These are phyloP conservation scores for Boletus reticuloceps DNA, from an alignment of 768 basidiomycete species.

Conservation along the genomic window DNA sequence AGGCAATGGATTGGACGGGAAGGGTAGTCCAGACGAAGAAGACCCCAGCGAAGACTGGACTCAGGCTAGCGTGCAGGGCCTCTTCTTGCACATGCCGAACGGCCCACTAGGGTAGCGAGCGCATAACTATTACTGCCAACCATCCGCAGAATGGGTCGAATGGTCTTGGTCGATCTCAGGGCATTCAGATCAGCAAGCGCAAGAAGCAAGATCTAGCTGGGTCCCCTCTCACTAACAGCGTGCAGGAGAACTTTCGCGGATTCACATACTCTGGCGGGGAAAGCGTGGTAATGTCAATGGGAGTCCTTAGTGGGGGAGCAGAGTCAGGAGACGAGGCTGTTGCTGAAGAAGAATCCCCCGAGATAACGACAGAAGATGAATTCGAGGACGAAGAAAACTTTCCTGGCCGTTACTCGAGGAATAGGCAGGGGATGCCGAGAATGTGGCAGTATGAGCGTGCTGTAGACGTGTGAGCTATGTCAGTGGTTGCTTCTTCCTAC, in stretches of 20 bases:
- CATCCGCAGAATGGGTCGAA: constrained; percentile 18
- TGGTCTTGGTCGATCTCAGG: constrained; percentile 21
- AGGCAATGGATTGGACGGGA: constrained; percentile 51
- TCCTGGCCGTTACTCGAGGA: constrained; percentile 69
- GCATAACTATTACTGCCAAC: constrained; percentile 12
- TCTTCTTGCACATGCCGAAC: constrained; percentile 58
- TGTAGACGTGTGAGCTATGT: constrained; percentile 9
- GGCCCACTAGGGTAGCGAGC: constrained; percentile 75
- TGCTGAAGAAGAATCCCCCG: constrained; percentile 49
- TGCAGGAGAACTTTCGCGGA: constrained; percentile 95
- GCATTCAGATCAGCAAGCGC: constrained; percentile 53
- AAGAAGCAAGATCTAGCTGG: constrained; percentile 45
- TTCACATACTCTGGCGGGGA: constrained; percentile 87
- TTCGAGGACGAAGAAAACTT: constrained; percentile 61
- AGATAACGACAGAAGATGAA: constrained; percentile 71
- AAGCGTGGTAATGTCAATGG: constrained; percentile 50
- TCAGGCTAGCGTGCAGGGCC: constrained; percentile 30
- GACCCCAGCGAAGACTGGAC: constrained; percentile 68
- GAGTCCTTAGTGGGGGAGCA: constrained; percentile 33
- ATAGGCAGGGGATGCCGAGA: constrained; percentile 44
- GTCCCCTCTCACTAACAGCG: constrained; percentile 81
- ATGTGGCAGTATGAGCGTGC: constrained; percentile 29
- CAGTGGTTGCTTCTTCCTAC: constrained; percentile 8
- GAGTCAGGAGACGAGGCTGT: constrained; percentile 40
- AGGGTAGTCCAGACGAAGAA: constrained; percentile 45